Evolutionary conservation across 768 basidiomycete species (phyloP).

Genomic region (Chalciporus piperatus): DNA sequence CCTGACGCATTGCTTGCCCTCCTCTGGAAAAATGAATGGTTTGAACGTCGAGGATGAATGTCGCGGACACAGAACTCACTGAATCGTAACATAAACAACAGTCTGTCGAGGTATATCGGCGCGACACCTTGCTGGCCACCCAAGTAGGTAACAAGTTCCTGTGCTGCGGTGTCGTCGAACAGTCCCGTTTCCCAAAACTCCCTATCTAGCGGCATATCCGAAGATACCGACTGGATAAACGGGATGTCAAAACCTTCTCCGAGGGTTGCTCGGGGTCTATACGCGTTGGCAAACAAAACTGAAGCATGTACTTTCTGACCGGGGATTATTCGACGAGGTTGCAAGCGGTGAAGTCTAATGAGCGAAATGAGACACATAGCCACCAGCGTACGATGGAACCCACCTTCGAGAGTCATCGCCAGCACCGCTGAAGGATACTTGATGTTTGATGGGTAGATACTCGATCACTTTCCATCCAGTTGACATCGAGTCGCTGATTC

Average conservation of each 20-base stretch:
- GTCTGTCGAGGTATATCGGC: conserved; percentile 14
- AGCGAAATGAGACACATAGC: not conserved
- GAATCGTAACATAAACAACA: conserved; percentile 18
- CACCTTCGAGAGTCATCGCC: conserved; percentile 12
- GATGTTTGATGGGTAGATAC: conserved; percentile 13
- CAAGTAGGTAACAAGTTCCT: conserved; percentile 10
- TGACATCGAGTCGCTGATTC: conserved; percentile 17
- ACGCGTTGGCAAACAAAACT: conserved; percentile 17
- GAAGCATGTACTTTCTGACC: conserved; percentile 22
- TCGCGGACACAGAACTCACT: conserved; percentile 1
- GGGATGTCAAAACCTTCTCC: conserved; percentile 16
- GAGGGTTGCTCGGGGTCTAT: conserved; percentile 15
- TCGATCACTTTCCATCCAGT: conserved; percentile 14
- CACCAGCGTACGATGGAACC: not conserved
- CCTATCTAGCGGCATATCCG: conserved; percentile 2
- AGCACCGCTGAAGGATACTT: conserved; percentile 16
- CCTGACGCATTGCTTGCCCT: conserved; percentile 21
- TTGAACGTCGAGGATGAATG: too few species aligned
- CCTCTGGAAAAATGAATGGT: not conserved
- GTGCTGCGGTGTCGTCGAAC: conserved; percentile 10
- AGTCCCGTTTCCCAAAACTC: conserved; percentile 15
- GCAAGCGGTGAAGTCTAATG: conserved; percentile 9
- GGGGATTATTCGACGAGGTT: conserved; percentile 18
- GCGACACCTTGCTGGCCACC: conserved; percentile 5
- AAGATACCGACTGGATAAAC: conserved; percentile 2